A percentile compares a stretch with the other conserved stretches of the same genome.
phyloP scores from a whole-genome alignment of 306 rosid species.

The Gillenia trifoliata region DNA sequence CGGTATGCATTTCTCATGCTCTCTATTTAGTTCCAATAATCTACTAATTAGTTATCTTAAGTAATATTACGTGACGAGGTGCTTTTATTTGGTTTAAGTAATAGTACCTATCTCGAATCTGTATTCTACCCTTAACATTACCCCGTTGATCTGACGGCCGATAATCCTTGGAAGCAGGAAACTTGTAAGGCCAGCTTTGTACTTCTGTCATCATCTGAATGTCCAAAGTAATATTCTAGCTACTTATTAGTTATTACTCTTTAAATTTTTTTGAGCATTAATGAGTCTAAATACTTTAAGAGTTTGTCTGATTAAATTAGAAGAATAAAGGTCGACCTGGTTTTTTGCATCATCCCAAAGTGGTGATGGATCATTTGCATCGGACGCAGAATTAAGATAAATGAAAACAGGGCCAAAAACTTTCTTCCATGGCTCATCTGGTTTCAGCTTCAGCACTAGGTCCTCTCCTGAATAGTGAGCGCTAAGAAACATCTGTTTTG shows the following conservation, averaged over 20 bases:
- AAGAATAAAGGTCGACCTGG: slow-evolving; percentile 17
- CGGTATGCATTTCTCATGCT: too few species aligned
- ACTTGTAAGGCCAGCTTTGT: slow-evolving; percentile 38
- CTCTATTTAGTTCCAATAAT: too few species aligned
- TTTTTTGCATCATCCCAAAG: slow-evolving; percentile 45
- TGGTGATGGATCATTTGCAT: slow-evolving; percentile 8
- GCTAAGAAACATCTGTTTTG: slow-evolving; percentile 38
- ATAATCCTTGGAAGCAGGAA: slow-evolving; percentile 35
- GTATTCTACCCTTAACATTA: slow-evolving; percentile 25
- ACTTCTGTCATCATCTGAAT: slow-evolving; percentile 27
- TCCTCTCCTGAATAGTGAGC: slow-evolving; percentile 47
- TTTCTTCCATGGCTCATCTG: slow-evolving; percentile 42
- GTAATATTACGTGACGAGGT: too few species aligned
- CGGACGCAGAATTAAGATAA: slow-evolving; percentile 25
- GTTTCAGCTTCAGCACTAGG: slow-evolving; percentile 31
- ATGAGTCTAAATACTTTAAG: background rate
- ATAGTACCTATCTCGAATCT: slow-evolving; percentile 28
- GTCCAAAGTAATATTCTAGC: background rate
- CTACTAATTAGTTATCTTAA: background rate
- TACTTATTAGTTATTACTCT: too few species aligned
- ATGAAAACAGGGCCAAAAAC: slow-evolving; percentile 42
- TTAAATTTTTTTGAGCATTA: background rate
- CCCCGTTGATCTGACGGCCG: slow-evolving; percentile 29
- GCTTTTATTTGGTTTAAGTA: background rate
- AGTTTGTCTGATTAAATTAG: too few species aligned